Evolutionary conservation across 1,139 yeast genomes (phyloP), one percentile per base, ranked within the genome.

Genomic region (Yamadazyma kanchanaburiensis): DNA sequence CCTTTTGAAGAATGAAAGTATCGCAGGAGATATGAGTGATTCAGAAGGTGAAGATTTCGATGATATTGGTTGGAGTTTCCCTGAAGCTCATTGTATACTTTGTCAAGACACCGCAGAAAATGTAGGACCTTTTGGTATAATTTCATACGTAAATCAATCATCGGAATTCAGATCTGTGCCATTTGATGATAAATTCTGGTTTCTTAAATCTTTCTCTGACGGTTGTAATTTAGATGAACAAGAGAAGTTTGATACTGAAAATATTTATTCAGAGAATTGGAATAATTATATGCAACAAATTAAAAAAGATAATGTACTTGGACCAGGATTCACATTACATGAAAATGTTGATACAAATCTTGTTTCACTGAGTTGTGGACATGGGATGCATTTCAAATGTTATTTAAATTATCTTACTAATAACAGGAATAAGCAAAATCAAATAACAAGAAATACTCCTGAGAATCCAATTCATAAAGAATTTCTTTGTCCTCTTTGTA

Each of bases 401-500:
- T 84, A 81, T 45, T 53, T 74, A 33, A 77, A 79, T 37, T 85
- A 78, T 49, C 59, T 78, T 48, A 64, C 65, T 29, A 39, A 34
- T 21, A 68, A 72, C 27, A 62, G 74, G 32, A 58, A 65, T 10
- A 70, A 81, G 18, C 84, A 75, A 46, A 72, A 72, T 21, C 95
- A 86, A 48, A 77, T 88, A 20, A 84, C 95, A 0, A 66, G 95
- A 50, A 85, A 88, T 34, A 67, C 80, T 5, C 95, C 96, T 0
- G 95, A 83, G 39, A 79, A 83, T 41, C 60, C 71, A 3, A 79
- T 77, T 12, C 76, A 76, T 35, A 75, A 77, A 11, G 95, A 89
- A 45, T 83, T 86, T 43, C 60, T 85, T 21, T 91, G 98, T 49
- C 97, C 98, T 0, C 69, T 91, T 26, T 91, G 98, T 62, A 86